Percentiles rank a stretch among this genome's conserved stretches.
Conservation (phyloP, 768 basidiomycete species). For the Boletus rubropictus region DNA sequence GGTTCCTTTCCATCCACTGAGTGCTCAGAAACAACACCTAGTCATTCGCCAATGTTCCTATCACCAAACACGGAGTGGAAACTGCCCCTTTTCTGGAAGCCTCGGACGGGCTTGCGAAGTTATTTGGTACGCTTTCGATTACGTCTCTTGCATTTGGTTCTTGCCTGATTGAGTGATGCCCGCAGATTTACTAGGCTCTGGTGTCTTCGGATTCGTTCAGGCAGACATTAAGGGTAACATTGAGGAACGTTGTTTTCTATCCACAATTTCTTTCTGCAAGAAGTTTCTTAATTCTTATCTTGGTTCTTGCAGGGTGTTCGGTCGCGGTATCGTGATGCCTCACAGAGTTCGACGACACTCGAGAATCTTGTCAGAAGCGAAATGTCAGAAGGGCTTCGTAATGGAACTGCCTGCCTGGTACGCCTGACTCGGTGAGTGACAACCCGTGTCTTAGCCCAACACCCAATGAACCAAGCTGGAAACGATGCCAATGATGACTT, state of each 20-base stretch:
- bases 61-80: conserved; percentile 73
- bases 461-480: neutral
- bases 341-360: conserved; percentile 45
- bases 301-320: conserved; percentile 55
- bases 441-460: conserved; percentile 18
- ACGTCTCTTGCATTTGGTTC: conserved; percentile 13
- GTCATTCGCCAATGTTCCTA: conserved; percentile 84
- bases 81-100: conserved; percentile 80
- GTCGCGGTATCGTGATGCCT: conserved; percentile 40
- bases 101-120: conserved; percentile 72
- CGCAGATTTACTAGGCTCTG: conserved; percentile 61
- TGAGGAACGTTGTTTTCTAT: conserved; percentile 36
- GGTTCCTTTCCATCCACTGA: neutral
- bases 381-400: conserved; percentile 34
- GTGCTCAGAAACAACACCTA: conserved; percentile 27
- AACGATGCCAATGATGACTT: conserved; percentile 3
- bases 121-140: conserved; percentile 53
- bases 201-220: conserved; percentile 71
- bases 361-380: conserved; percentile 57
- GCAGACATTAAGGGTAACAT: conserved; percentile 66
- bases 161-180: conserved; percentile 10
- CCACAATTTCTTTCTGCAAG: conserved; percentile 10
- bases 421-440: conserved; percentile 54
- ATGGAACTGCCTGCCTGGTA: conserved; percentile 58
- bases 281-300: conserved; percentile 10